Evolutionary conservation across 1,139 yeast genomes (phyloP).

Genomic region (Blastobotrys ciferrii): DNA sequence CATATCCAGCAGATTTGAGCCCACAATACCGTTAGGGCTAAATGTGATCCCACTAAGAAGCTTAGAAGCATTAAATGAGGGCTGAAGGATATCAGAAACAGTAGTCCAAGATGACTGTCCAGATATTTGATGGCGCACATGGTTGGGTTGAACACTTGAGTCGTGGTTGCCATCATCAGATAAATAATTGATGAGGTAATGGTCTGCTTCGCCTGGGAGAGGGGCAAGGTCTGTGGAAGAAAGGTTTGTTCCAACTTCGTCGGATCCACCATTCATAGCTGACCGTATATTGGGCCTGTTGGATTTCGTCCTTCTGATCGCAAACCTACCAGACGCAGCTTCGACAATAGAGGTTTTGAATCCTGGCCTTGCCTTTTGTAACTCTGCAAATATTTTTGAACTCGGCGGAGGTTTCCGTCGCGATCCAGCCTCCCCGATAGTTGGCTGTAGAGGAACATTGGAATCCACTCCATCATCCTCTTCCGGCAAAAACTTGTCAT

Average conservation of each 20-base stretch:
- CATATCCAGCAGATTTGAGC: background rate
- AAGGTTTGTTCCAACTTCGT: background rate
- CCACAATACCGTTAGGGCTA: background rate
- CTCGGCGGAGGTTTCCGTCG: background rate
- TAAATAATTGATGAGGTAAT: background rate
- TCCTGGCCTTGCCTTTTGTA: background rate
- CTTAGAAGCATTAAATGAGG: background rate
- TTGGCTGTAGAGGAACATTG: too few species aligned
- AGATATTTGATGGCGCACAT: too few species aligned
- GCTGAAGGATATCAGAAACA: background rate
- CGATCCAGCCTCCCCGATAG: background rate
- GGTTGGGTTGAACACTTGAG: too few species aligned
- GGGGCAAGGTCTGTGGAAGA: background rate
- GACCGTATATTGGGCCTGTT: background rate
- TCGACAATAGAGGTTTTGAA: slow-evolving; percentile 2
- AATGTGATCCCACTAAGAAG: background rate
- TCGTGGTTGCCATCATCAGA: background rate
- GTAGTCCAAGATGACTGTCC: background rate
- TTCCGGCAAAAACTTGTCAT: background rate
- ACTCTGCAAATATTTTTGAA: background rate
- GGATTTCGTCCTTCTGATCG: background rate
- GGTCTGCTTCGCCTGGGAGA: slow-evolving; percentile 2
- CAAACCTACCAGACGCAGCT: slow-evolving; percentile 5
- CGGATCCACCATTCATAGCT: background rate
- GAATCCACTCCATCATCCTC: background rate